Conservation (phyloP, 176 grass and related monocot genomes). For the Guadua angustifolia region DNA sequence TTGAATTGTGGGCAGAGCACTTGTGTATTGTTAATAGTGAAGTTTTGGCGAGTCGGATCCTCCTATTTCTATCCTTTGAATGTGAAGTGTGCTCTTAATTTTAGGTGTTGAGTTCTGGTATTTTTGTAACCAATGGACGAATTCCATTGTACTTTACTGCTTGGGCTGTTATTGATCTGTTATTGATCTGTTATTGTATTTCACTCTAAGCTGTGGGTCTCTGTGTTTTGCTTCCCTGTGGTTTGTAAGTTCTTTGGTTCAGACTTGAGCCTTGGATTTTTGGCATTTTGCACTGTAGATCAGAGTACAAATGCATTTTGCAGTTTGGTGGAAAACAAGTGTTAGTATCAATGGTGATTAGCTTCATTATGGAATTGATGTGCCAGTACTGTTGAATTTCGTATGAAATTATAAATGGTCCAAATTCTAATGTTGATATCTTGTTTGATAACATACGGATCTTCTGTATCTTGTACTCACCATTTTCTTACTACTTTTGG, state of each 20-base stretch:
- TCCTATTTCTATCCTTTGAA: constrained; percentile 14
- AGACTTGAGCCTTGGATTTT: not conserved
- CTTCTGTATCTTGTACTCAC: constrained; percentile 26
- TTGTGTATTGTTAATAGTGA: not conserved
- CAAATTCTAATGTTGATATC: not conserved
- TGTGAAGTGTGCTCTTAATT: constrained; percentile 16
- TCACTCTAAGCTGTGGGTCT: not conserved
- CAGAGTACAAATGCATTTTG: not conserved
- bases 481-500: constrained; percentile 24
- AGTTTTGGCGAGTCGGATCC: constrained; percentile 13
- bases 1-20: not conserved
- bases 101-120: not conserved
- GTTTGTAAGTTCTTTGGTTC: not conserved
- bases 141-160: not conserved
- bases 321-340: constrained; percentile 1
- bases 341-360: not conserved
- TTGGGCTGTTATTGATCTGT: not conserved
- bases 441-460: not conserved
- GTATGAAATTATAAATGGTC: not conserved
- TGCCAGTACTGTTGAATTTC: not conserved
- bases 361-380: not conserved
- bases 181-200: not conserved
- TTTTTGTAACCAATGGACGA: not conserved
- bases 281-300: not conserved
- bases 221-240: constrained; percentile 17